Evolutionary conservation across 352 stramenopile genomes (phyloP), one percentile per base, ranked within the genome.

Genomic region (Globisporangium canariense): DNA sequence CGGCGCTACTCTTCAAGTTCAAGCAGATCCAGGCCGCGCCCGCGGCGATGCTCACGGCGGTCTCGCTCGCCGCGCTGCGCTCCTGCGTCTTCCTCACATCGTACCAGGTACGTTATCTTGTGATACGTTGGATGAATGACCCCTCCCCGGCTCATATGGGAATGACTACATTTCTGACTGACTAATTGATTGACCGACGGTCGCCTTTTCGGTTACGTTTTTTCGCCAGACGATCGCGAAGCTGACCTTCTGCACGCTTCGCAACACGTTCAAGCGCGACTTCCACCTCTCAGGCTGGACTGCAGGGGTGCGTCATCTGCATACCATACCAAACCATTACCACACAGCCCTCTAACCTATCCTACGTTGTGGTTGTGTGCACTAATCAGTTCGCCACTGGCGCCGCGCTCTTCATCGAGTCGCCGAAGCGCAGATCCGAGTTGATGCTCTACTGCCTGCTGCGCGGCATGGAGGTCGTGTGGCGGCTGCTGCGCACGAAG

Each of bases 391-490:
- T 90, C 36, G 57, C 74, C 51, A 79, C 86, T 16, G 83, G 83
- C 30, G 60, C 69, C 10, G 78, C 76, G 50, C 68, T 94, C 1
- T 90, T 92, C 60, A 85, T 91, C 46, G 86, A 94, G 70, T 74
- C 90, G 60, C 76, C 81, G 16, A 94, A 94, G 68, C 83, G 83
- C 45, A 80, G 86, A 22, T 88, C 88, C 54, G 83, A 93, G 64
- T 72, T 94, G 9, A 93, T 92, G 86, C 63, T 93, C 34, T 94
- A 94, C 64, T 93, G 81, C 59, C 73, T 88, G 1, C 77, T 82
- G 32, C 83, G 83, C 32, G 83, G 81, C 54, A 71, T 94, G 20
- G 80, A 91, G 50, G 88, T 90, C 60, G 67, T 89, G 43, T 94
- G 86, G 86, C 74, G 83, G 58, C 60, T 91, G 60, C 77, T 91